These are phyloP conservation scores for Ramularia collo-cygni DNA, from an alignment of 2,329 filamentous ascomycete species.

Conservation along the genomic window DNA sequence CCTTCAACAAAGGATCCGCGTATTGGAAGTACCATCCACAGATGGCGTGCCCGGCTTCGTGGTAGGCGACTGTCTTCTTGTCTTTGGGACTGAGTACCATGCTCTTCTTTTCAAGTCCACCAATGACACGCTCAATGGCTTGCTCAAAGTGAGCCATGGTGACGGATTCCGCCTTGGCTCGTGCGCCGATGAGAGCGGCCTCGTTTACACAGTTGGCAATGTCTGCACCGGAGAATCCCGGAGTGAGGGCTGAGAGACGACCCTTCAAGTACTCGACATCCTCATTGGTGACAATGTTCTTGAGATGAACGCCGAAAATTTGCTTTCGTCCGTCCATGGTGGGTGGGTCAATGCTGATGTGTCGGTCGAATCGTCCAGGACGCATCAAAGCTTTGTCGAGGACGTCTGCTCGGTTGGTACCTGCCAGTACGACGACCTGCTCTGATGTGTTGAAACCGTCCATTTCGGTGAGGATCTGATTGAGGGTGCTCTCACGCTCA, in stretches of 20 bases:
- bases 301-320: conserved; percentile 90
- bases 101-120: conserved; percentile 94
- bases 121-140: conserved; percentile 94
- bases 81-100: conserved; percentile 87
- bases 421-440: conserved; percentile 92
- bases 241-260: conserved; percentile 83
- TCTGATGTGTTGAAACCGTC: conserved; percentile 97
- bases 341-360: conserved; percentile 89
- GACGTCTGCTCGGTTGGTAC: conserved; percentile 91
- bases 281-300: conserved; percentile 89
- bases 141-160: conserved; percentile 91
- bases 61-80: conserved; percentile 94
- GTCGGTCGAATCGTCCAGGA: conserved; percentile 91
- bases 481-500: conserved; percentile 91
- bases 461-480: conserved; percentile 99
- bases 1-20: conserved; percentile 95
- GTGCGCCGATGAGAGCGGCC: conserved; percentile 87
- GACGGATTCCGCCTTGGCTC: conserved; percentile 71
- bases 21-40: conserved; percentile 97
- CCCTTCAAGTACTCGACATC: conserved; percentile 83
- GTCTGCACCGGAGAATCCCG: conserved; percentile 93
- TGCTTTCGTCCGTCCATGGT: conserved; percentile 96
- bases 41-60: conserved; percentile 96
- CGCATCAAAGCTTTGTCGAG: conserved; percentile 94
- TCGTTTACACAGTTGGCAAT: conserved; percentile 99